Evolutionary conservation across 306 rosid species (phyloP).

Genomic region (Luffa aegyptiaca): DNA sequence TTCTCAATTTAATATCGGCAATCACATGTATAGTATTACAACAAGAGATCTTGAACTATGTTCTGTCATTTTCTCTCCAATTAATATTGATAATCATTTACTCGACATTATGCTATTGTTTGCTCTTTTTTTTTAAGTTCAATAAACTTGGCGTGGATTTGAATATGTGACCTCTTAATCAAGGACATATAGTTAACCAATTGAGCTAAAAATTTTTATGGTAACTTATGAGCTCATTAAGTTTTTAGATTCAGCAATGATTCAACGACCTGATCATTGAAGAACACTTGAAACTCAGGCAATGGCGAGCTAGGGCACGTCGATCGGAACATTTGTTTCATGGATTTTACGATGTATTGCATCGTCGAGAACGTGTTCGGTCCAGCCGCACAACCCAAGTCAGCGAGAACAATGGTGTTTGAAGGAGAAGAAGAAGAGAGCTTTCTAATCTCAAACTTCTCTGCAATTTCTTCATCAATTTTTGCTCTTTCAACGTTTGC

Average conservation of each 20-base stretch:
- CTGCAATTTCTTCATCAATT: slow-evolving; percentile 19
- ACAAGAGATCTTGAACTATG: too few relatives aligned
- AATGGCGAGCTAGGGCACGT: neutral
- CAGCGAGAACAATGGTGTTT: slow-evolving; percentile 18
- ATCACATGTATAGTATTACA: neutral
- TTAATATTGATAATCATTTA: too few relatives aligned
- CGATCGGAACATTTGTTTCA: neutral
- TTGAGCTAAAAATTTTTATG: too few relatives aligned
- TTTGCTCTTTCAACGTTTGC: slow-evolving; percentile 20
- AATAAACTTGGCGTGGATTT: too few relatives aligned
- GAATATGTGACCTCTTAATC: too few relatives aligned
- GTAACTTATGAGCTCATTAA: too few relatives aligned
- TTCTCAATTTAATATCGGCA: too few relatives aligned
- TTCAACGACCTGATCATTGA: slow-evolving; percentile 16
- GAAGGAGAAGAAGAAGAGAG: slow-evolving; percentile 1
- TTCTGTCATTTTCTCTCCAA: neutral
- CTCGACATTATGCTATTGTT: too few relatives aligned
- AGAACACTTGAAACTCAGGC: slow-evolving; percentile 25
- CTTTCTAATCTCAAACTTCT: slow-evolving; percentile 15
- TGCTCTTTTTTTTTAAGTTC: too few relatives aligned
- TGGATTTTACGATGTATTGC: slow-evolving; percentile 19
- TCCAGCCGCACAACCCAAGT: slow-evolving; percentile 31
- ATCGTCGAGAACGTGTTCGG: slow-evolving; percentile 24
- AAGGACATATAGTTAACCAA: too few relatives aligned
- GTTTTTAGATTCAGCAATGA: neutral